Base-by-base conservation (phyloP, 2,329 filamentous ascomycete species). In the Apiospora malaysiana region DNA sequence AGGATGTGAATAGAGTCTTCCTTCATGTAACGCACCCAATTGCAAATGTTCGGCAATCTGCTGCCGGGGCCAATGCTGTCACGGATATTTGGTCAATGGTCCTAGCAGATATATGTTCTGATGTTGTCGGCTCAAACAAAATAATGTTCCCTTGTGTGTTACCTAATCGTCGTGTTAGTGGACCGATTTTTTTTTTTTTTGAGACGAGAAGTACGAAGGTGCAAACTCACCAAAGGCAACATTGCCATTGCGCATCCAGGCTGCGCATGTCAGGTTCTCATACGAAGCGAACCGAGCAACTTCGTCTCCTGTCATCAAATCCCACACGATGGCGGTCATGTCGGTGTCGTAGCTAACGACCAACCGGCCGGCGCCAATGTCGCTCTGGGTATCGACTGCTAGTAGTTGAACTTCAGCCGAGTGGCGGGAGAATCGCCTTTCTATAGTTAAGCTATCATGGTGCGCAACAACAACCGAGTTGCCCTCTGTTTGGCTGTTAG, bases 201-300 rank as follows among this genome's bases (percentile, higher is more conserved):
- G 70, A 75, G 71, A 74, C 70, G 72, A 69, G 37, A 10, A 42
- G 18, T n/a, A n/a, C 12, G 1, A 9, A 32, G 3, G 8, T 4
- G 18, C 27, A 66, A 70, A 78, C 91, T 81, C 86, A 98, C 95
- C 96, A 85, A 98, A 98, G 47, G 94, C 95, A 75, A 99, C 92
- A 83, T 97, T 97, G 70, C 96, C 96, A 83, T 98, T 98, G 63
- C 92, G 89, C 95, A 99, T 98, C 94, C 96, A 99, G 16, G 93
- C 88, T 47, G 95, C 95, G 42, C 94, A 92, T 27, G 91, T 91
- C 73, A 98, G 88, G 75, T 93, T 90, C 78, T 97, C 94, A 78
- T 97, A 98, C 0, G 95, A 96, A 32, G 92, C 91, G 83, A 98
- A 98, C n/a, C 95, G 89, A 49, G 95, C 91, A 71, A 98, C 88